A percentile compares a stretch with the other conserved stretches of the same genome.
These are phyloP conservation scores for Pelargonium australe DNA, from an alignment of 441 rosid species.

Conservation along the genomic window DNA sequence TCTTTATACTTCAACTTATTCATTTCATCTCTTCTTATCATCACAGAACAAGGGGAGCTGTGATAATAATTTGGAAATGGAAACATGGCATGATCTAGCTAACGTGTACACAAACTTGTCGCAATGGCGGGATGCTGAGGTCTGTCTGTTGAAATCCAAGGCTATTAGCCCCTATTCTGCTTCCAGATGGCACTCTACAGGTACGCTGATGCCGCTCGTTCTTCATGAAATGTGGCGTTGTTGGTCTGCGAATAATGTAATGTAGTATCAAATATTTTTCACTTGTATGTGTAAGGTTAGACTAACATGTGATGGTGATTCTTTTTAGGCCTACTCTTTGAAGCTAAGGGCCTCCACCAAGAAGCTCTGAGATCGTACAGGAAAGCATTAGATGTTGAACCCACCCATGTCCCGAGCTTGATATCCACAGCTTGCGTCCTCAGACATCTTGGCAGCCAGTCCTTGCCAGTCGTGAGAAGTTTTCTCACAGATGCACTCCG, in stretches of 20 bases:
- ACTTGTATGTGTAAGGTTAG: too few relatives aligned
- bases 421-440: constrained; percentile 56
- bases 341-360: constrained; percentile 45
- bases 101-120: constrained; percentile 61
- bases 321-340: constrained; percentile 47
- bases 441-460: constrained; percentile 33
- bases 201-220: constrained; percentile 11
- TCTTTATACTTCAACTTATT: constrained; percentile 8
- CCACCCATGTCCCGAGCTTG: constrained; percentile 64
- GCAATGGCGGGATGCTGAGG: constrained; percentile 79
- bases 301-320: background rate
- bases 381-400: constrained; percentile 58
- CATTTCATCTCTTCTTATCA: background rate
- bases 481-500: constrained; percentile 63
- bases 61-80: constrained; percentile 54
- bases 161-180: constrained; percentile 56
- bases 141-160: constrained; percentile 77
- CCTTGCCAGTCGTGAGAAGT: constrained; percentile 48
- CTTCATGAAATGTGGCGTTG: too few relatives aligned
- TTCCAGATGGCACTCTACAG: constrained; percentile 41
- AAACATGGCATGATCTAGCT: constrained; percentile 85
- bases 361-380: constrained; percentile 53
- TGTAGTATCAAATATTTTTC: too few relatives aligned
- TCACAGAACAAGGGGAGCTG: constrained; percentile 36
- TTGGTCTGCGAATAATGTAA: too few relatives aligned